Percentiles rank a stretch among this genome's conserved stretches.
Conservation (phyloP, 306 rosid species). For the Cucurbita maxima region DNA sequence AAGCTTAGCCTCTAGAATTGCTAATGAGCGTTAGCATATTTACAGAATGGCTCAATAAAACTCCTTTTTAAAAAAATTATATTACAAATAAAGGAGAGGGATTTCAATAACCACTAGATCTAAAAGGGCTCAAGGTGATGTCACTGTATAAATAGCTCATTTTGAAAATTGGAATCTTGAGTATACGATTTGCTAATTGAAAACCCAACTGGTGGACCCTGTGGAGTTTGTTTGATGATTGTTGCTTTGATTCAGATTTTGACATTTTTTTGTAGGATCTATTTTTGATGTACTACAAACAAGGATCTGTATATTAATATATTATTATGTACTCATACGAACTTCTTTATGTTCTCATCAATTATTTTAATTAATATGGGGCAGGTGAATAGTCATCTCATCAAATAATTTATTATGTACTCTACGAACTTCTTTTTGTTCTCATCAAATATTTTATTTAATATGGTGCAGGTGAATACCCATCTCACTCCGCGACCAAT, state of each 20-base stretch:
- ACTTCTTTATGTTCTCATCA: neutral
- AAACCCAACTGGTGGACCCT: neutral
- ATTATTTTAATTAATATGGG: neutral
- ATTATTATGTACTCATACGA: neutral
- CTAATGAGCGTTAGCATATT: neutral
- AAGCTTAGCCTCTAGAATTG: neutral
- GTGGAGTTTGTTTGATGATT: neutral
- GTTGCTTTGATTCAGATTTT: neutral
- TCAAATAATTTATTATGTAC: neutral
- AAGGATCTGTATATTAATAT: neutral
- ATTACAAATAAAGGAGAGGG: neutral
- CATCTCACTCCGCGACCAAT: constrained; percentile 99
- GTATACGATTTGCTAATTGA: neutral
- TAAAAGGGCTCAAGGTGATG: neutral
- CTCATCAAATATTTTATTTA: neutral
- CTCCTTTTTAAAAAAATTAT: neutral
- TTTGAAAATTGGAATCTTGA: neutral
- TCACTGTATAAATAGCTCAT: neutral
- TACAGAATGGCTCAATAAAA: neutral
- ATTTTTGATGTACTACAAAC: neutral
- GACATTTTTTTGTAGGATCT: neutral
- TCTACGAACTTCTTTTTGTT: neutral
- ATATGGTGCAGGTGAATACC: constrained; percentile 61
- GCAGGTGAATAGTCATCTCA: constrained; percentile 94
- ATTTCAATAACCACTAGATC: neutral